phyloP scores from a whole-genome alignment of 2,329 filamentous ascomycete genomes.

The Epichloe sibirici region DNA sequence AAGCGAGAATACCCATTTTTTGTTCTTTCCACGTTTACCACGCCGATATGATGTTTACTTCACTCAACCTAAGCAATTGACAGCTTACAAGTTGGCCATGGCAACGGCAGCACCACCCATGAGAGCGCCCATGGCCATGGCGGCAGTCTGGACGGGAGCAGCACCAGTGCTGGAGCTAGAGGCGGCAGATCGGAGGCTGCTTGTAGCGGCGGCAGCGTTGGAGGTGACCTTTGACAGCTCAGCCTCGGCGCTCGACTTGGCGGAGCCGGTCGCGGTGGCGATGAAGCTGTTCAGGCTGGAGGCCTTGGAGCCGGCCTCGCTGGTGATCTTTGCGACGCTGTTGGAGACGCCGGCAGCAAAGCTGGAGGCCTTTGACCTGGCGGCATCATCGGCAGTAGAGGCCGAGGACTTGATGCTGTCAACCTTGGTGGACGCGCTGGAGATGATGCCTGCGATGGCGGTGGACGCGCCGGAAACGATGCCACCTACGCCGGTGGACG shows the following conservation, averaged over 20 bases:
- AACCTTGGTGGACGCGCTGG: neutral
- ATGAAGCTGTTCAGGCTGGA: conserved; percentile 13
- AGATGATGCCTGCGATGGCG: neutral
- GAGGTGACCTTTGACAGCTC: conserved; percentile 12
- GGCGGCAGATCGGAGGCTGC: conserved; percentile 7
- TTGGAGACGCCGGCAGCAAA: conserved; percentile 5
- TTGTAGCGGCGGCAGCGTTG: conserved; percentile 8
- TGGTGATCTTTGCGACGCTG: conserved; percentile 6
- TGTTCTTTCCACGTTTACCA: rapidly evolving
- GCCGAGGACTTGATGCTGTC: neutral
- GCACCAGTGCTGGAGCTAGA: conserved; percentile 9
- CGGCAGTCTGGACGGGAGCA: conserved; percentile 27
- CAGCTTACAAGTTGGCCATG: conserved; percentile 28
- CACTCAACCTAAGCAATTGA: neutral
- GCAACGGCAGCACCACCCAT: conserved; percentile 34
- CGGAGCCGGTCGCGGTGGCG: conserved; percentile 11
- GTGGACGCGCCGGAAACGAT: neutral
- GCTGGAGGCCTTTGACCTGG: conserved; percentile 6
- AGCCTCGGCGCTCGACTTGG: conserved; percentile 13
- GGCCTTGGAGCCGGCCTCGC: conserved; percentile 13
- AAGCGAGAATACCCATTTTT: too few species aligned
- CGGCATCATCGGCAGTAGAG: neutral
- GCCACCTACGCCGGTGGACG: neutral
- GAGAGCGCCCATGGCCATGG: conserved; percentile 32
- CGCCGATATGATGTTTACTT: rapidly evolving